Evolutionary conservation across 768 basidiomycete genomes (phyloP).

Genomic region (Leccinum fibrillosum): DNA sequence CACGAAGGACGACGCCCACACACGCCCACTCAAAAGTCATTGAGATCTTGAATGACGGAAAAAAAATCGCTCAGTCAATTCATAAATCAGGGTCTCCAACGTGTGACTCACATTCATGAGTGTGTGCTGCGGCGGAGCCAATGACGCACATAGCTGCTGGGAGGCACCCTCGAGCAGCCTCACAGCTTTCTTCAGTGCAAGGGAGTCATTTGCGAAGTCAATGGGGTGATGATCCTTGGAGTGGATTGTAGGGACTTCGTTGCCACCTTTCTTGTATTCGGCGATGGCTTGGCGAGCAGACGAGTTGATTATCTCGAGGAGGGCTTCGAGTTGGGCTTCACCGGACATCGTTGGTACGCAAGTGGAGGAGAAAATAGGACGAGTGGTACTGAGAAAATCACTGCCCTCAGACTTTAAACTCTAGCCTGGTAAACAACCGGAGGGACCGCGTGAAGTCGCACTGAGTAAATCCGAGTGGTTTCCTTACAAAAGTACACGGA

Average conservation of each 20-base stretch:
- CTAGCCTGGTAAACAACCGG: background rate
- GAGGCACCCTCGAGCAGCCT: conserved; percentile 26
- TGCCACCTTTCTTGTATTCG: conserved; percentile 23
- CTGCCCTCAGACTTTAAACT: conserved; percentile 4
- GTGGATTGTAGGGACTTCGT: conserved; percentile 25
- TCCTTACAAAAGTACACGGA: background rate
- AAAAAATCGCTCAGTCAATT: background rate
- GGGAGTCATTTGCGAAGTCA: conserved; percentile 17
- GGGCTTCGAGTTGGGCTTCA: conserved; percentile 28
- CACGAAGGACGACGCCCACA: conserved; percentile 20
- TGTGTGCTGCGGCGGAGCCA: conserved; percentile 29
- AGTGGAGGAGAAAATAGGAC: background rate
- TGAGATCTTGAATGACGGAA: conserved; percentile 7
- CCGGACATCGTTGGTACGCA: conserved; percentile 13
- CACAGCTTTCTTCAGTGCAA: conserved; percentile 25
- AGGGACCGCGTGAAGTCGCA: background rate
- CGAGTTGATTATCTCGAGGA: conserved; percentile 30
- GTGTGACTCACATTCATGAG: conserved; percentile 20
- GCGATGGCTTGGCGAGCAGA: conserved; percentile 26
- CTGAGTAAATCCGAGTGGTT: background rate
- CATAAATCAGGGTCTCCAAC: background rate
- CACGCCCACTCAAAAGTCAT: conserved; percentile 28
- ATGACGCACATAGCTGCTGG: conserved; percentile 25
- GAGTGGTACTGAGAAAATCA: background rate
- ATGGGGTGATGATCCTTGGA: conserved; percentile 22